Base-by-base conservation (phyloP, 805 yeast species). In the Metahyphopichia silvanorum region DNA sequence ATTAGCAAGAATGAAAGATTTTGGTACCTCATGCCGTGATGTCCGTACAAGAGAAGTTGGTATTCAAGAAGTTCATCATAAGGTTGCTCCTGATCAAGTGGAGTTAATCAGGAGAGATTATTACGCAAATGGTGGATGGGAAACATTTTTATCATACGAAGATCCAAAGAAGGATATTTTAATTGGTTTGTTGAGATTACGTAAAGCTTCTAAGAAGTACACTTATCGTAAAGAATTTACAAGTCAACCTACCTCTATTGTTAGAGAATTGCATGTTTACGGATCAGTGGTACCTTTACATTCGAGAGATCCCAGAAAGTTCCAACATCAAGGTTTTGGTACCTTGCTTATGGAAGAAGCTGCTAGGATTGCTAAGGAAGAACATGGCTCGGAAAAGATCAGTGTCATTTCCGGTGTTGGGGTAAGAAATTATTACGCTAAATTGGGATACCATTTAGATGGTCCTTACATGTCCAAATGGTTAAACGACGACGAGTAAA, bases 311-410 rank as follows among this genome's bases (percentile, higher is more conserved):
- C 98, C 98, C 28, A 76, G 96, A 52, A 93, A 93, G 60, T 93
- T 93, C 69, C 98, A 93, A 66, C 98, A 93, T 67, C 98, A 93
- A 69, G 98, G 98, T 14, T 93, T 91, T 57, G 98, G 98, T 42
- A 91, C 98, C 5, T 69, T 93, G 49, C 63, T 93, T 32, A 93
- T 93, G 98, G 98, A 93, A 60, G 98, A 93, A 60, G 98, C 98
- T 3, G 98, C 87, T 50, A 75, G 96, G 44, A 93, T 93, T 39
- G 93, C 98, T 1, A 74, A 79, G 32, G 96, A 88, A 50, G 98
- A 93, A 56, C 98, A 93, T 57, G 95, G 96, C 0, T 82, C 95
- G 4, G 68, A 72, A 32, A 93, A 93, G 65, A 83, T 93, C 22
- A 79, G 95, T 55, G 98, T 93, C 34, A 93, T 93, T 46, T 82